Percentiles rank a stretch among this genome's conserved stretches.
Conservation (phyloP, 345 rosid species). For the Pseudoturritis turrita region DNA sequence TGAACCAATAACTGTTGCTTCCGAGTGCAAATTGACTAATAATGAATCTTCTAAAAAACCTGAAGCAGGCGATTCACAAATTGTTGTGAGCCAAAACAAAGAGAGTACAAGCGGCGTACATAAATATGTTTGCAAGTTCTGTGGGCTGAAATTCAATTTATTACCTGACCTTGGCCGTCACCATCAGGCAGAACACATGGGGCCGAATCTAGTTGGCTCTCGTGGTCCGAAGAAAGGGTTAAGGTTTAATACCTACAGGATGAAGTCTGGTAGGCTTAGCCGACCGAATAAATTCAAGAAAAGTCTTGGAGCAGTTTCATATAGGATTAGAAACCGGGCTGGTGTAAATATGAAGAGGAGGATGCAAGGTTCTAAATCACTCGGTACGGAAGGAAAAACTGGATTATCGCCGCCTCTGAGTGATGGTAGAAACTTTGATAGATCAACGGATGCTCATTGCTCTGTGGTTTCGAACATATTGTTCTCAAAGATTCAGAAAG, state of each 20-base stretch:
- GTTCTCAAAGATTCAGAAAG: conserved; percentile 65
- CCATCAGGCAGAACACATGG: conserved; percentile 99
- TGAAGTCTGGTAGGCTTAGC: conserved; percentile 91
- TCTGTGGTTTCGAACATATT: conserved; percentile 60
- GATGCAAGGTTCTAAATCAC: conserved; percentile 62
- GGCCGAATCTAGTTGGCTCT: conserved; percentile 47
- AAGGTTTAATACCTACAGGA: conserved; percentile 61
- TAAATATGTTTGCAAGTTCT: conserved; percentile 77
- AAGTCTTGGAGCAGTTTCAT: conserved; percentile 71
- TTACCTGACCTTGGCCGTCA: conserved; percentile 98
- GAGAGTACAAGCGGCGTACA: conserved; percentile 45
- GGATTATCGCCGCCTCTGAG: conserved; percentile 31
- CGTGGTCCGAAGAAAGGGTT: conserved; percentile 65
- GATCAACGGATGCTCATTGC: conserved; percentile 60
- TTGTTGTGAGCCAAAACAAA: conserved; percentile 37
- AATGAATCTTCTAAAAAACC: conserved; percentile 36
- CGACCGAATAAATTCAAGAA: conserved; percentile 79
- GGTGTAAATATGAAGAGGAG: conserved; percentile 64
- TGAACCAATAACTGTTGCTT: conserved; percentile 40
- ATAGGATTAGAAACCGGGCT: conserved; percentile 67
- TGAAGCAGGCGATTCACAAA: conserved; percentile 36
- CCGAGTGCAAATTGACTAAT: conserved; percentile 26
- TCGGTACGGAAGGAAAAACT: conserved; percentile 30
- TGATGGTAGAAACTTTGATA: conserved; percentile 42
- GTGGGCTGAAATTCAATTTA: conserved; percentile 86